Evolutionary conservation across 768 basidiomycete species (phyloP), one percentile per base, ranked within the genome.

Genomic region (Tulasnella sp.): DNA sequence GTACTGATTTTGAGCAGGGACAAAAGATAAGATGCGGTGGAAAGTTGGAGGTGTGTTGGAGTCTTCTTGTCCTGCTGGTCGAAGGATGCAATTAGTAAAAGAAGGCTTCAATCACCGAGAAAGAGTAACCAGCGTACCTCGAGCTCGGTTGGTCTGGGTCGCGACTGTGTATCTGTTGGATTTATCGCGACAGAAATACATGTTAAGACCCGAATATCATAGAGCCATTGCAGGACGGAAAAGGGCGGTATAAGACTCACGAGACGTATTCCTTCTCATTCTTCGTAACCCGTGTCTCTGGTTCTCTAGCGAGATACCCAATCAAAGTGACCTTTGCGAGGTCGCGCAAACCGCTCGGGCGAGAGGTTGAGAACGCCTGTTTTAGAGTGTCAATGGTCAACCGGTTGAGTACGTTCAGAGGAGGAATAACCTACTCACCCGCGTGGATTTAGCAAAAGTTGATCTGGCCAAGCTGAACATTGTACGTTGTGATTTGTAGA

Each of bases 21-120:
- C 84, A 85, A 95, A 95, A 34, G 91, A 94, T 69, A 94, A 80
- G 69, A 96, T 79, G 67, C 89, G 85, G 80, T 96, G 94, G 89
- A 90, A 96, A 31, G 49, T 91, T 91, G 9, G 91, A 64, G 52
- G 68, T 69, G 39, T 82, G 87, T 76, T 81, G 91, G 91, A 85
- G 81, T 90, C 91, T 79, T 90, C 88, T 39, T 88, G 86, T 70
- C 87, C 87, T 58, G 54, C 29, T 11, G 12, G 29, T 14, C 1
- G 2, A n/a, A 58, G n/a, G 1, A 29, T 2, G 15, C 54, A 7
- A n/a, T 58, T 12, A 58, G 54, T n/a, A 58, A n/a, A 58, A 12
- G 54, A 12, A 85, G 84, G 40, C 89, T 87, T 22, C 34, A 42
- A n/a, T 72, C n/a, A 42, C 22, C 22, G 17, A 11, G 11, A 58